Base-by-base conservation (phyloP, 2,329 filamentous ascomycete species). In the Raffaelea arxii region DNA sequence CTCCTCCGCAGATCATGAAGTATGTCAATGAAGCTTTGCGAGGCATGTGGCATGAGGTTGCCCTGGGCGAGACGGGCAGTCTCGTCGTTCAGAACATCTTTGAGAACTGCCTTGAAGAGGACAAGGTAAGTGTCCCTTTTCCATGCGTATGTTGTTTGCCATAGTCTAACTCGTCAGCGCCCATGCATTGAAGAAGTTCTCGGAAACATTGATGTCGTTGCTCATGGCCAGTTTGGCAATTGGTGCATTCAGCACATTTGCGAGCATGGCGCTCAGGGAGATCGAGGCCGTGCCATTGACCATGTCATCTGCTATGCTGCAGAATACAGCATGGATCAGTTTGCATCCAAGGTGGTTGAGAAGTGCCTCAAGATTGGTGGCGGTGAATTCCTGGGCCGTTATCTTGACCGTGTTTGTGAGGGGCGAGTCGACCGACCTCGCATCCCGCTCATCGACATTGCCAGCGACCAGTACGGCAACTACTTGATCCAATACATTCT, bases 211-310 rank as follows among this genome's bases (percentile, higher is more conserved):
- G 89, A 98, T 66, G 86, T 95, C 51, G 89, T 98, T 59, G 86
- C 92, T 49, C 91, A 96, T 62, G 92, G 92, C 23, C 92, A 98
- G 62, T 98, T 98, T 61, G 92, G 92, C 47, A 98, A 98, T 64
- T 98, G 92, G 92, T 98, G 92, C 69, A 97, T 98, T 58, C 92
- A 98, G 68, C 92, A 98, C 66, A 89, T 98, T 57, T 98, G 92
- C 66, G 92, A 98, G 65, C 92, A 98, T 61, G 91, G 94, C 43
- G 84, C 84, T 48, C 85, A 90, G 25, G 82, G 84, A 36, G 94
- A 98, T 65, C 90, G 91, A 57, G 91, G 84, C 65, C 84, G 90
- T 55, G 92, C 94, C 39, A 84, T 96, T 58, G 91, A 98, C 56
- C 91, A 97, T 64, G 91, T 98, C 59, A 84, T 98, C 55, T 84